Evolutionary conservation across 345 rosid genomes (phyloP).

Genomic region (Dipteronia sinensis): DNA sequence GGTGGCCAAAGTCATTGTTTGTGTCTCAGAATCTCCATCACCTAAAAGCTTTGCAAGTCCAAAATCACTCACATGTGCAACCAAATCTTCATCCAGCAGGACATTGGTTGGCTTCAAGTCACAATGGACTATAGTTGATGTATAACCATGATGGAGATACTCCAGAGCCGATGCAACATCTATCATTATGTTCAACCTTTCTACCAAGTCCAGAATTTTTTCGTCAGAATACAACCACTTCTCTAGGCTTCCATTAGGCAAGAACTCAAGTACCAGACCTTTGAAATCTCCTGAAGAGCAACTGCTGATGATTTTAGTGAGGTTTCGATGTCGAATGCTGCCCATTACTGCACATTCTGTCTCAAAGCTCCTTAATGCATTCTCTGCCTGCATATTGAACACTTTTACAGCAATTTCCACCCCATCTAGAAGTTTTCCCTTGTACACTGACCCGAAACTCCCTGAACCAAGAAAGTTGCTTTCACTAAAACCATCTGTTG

Average conservation of each 20-base stretch:
- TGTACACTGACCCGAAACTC: constrained; percentile 23
- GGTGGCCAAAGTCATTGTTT: not conserved
- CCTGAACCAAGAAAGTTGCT: constrained; percentile 5
- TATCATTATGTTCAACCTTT: not conserved
- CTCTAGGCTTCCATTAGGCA: not conserved
- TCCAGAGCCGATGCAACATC: not conserved
- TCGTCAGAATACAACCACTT: constrained; percentile 6
- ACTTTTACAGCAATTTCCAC: constrained; percentile 12
- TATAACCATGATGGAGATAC: constrained; percentile 11
- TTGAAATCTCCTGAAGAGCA: constrained; percentile 4
- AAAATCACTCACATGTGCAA: not conserved
- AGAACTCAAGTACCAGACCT: not conserved
- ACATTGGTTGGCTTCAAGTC: constrained; percentile 13
- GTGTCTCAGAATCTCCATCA: not conserved
- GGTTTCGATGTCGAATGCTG: constrained; percentile 3
- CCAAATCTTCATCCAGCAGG: constrained; percentile 5
- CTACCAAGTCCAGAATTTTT: not conserved
- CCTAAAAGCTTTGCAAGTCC: not conserved
- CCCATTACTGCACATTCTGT: constrained; percentile 13
- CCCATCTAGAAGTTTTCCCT: constrained; percentile 1
- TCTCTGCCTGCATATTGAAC: constrained; percentile 9
- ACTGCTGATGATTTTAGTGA: constrained; percentile 12
- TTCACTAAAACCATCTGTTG: not conserved
- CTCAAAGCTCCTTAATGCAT: constrained; percentile 16
- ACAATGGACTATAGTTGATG: constrained; percentile 4